Conservation (phyloP, 179 eudicot species). For the Spergularia azorica region DNA sequence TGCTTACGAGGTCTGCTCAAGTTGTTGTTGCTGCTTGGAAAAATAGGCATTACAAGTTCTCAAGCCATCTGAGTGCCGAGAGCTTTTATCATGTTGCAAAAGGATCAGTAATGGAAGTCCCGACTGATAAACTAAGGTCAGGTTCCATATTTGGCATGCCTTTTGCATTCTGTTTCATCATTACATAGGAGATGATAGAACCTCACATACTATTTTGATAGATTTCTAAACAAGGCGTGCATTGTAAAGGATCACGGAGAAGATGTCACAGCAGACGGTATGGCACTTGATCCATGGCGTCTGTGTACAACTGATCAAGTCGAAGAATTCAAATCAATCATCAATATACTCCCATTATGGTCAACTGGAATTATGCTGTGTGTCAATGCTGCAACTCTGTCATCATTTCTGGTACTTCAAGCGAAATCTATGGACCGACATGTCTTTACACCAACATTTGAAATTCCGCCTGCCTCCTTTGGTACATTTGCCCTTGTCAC, state of each 20-base stretch:
- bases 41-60: conserved; percentile 34
- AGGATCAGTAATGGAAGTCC: conserved; percentile 42
- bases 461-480: conserved; percentile 60
- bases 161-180: neutral
- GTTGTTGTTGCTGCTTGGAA: conserved; percentile 54
- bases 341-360: conserved; percentile 67
- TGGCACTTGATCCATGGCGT: conserved; percentile 38
- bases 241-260: conserved; percentile 33
- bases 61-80: conserved; percentile 18
- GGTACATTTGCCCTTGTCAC: conserved; percentile 41
- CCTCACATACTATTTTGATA: conserved; percentile 11
- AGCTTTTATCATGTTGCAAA: conserved; percentile 35
- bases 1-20: conserved; percentile 48
- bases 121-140: conserved; percentile 40
- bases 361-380: conserved; percentile 49
- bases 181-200: neutral
- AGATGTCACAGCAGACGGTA: conserved; percentile 38
- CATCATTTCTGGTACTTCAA: conserved; percentile 46
- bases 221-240: conserved; percentile 74
- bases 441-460: conserved; percentile 37
- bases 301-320: conserved; percentile 69
- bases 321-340: conserved; percentile 58
- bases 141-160: neutral
- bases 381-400: conserved; percentile 19
- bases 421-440: conserved; percentile 57